Conservation (phyloP, 2,329 filamentous ascomycete genomes). For the Domatiomyces globalis region DNA sequence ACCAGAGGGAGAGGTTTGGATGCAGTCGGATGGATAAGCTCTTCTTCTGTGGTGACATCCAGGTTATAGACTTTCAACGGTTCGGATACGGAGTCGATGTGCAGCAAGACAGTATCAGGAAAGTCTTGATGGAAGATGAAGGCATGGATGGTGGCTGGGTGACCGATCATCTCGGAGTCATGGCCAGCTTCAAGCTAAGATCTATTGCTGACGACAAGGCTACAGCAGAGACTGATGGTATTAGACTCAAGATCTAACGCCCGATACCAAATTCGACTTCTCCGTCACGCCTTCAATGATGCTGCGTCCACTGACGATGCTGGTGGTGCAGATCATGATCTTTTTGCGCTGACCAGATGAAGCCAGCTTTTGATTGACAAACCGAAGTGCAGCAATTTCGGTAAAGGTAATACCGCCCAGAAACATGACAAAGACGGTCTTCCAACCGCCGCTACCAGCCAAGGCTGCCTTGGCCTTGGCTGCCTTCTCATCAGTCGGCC, state of each 20-base stretch:
- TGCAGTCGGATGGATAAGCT: slow-evolving; percentile 43
- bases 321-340: slow-evolving; percentile 85
- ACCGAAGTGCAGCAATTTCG: slow-evolving; percentile 84
- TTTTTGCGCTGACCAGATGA: slow-evolving; percentile 48
- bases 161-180: slow-evolving; percentile 18
- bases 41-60: slow-evolving; percentile 31
- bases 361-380: slow-evolving; percentile 73
- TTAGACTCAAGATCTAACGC: slow-evolving; percentile 2
- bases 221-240: neutral
- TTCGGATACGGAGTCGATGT: slow-evolving; percentile 36
- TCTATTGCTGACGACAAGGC: neutral
- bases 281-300: slow-evolving; percentile 81
- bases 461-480: slow-evolving; percentile 73
- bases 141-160: slow-evolving; percentile 16
- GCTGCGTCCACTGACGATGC: slow-evolving; percentile 73
- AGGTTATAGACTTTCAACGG: slow-evolving; percentile 27
- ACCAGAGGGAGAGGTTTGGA: slow-evolving; percentile 32
- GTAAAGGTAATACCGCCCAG: slow-evolving; percentile 93
- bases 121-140: slow-evolving; percentile 9
- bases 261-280: slow-evolving; percentile 27
- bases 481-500: slow-evolving; percentile 72
- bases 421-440: slow-evolving; percentile 92
- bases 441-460: slow-evolving; percentile 58
- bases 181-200: slow-evolving; percentile 10
- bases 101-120: slow-evolving; percentile 15